Base-by-base conservation (phyloP, 2,329 filamentous ascomycete species). In the Trichoderma sp. region DNA sequence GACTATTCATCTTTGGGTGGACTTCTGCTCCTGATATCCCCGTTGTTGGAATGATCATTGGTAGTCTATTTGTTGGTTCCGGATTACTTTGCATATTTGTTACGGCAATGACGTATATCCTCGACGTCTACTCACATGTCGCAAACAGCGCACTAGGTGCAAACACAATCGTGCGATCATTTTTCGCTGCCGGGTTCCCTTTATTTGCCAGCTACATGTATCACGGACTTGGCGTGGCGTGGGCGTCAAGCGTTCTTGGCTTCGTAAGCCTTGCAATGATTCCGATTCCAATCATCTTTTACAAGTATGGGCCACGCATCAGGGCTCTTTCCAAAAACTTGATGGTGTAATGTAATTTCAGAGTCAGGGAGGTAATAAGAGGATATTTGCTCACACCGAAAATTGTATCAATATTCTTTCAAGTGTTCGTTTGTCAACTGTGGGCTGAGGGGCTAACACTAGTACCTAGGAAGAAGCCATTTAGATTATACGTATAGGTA, bases 111-210 rank as follows among this genome's bases (percentile, higher is more conserved):
- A 90, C 81, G 33, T 83, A 83, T 71, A 79, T 83, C 38, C 79
- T 83, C 14, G 82, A 83, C 41, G 80, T 81, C 45, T 83, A 81
- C 66, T 77, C 80, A 6, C 76, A 80, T 35, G 80, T 82, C 65
- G 82, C 82, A 3, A 82, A 81, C 29, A 83, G 81, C 29, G 81
- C 81, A 2, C 77, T 83, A 11, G 82, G 81, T 4, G 82, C 81
- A 9, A 82, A 81, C 21, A 81, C 81, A 1, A 80, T 83, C 63
- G 76, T 83, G 59, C 81, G 82, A 68, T 92, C 90, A 2, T 83
- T 91, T 4, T 92, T 94, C 77, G 93, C 92, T 16, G 91, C 90
- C 0, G 91, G 89, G 0, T 41, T 79, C 8, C 77, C 78, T 1
- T 27, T 78, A 1, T 76, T 76, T 7, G 76, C 78, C 8, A 45